Base-by-base conservation (phyloP, 805 yeast species). In the Torulaspora franciscae region DNA sequence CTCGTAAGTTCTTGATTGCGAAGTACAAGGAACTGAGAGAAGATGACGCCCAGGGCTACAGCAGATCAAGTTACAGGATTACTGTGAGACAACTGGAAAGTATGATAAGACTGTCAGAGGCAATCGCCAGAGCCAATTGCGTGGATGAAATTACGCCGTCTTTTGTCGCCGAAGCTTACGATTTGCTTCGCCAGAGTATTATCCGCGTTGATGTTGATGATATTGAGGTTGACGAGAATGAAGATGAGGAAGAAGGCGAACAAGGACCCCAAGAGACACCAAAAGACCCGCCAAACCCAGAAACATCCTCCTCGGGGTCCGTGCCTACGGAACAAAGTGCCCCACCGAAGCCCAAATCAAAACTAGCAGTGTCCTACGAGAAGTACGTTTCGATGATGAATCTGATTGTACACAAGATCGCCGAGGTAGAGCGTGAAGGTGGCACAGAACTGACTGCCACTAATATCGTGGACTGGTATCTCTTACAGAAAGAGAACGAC, bases 31-130 rank as follows among this genome's bases (percentile, higher is more conserved):
- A 85, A 57, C 74, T 91, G 50, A 77, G 99, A 66, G 78, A 77
- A 29, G 93, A 87, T 60, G 98, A 91, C 65, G 86, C 96, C 1
- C 95, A 85, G 64, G 96, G 95, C 1, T 71, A 83, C 42, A 55
- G 66, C 43, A 75, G 91, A 61, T 80, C 88, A 41, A 84, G 95
- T 48, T 91, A 91, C 65, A 74, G 98, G 64, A 93, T 93, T 57
- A 93, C 99, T 0, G 99, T 93, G 28, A 85, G 99, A 73, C 99
- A 93, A 64, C 75, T 93, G 58, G 99, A 91, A 68, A 83, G 93
- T 42, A 79, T 90, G 89, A 83, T 93, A 54, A 78, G 99, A 61
- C 74, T 93, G 47, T 81, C 93, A 3, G 99, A 93, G 64, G 98
- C 96, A 1, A 90, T 93, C 66, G 98, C 99, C 1, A 76, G 96